These are phyloP conservation scores for Verticillium nubilum DNA, from an alignment of 2,329 filamentous ascomycete species.

Conservation along the genomic window DNA sequence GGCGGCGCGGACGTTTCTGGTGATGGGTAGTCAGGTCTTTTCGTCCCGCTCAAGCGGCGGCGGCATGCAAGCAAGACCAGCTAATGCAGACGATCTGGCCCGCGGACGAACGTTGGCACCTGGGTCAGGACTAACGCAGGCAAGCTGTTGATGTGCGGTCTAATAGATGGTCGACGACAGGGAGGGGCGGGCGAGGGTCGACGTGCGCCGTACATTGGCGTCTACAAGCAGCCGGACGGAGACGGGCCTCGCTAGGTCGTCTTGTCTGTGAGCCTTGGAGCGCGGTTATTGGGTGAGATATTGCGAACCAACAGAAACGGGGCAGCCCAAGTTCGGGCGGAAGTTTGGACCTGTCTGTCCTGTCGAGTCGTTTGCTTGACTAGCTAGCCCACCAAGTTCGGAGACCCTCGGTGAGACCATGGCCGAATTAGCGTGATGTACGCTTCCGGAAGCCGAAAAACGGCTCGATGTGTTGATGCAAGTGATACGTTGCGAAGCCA, in stretches of 20 bases:
- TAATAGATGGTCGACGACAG: neutral
- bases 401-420: neutral
- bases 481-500: neutral
- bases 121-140: neutral
- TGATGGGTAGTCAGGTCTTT: neutral
- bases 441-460: neutral
- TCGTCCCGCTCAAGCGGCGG: neutral
- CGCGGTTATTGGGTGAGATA: neutral
- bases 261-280: neutral
- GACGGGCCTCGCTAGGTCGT: neutral
- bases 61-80: neutral
- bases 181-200: neutral
- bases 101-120: slow-evolving; percentile 1
- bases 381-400: neutral
- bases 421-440: neutral
- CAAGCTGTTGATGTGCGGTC: neutral
- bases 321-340: neutral
- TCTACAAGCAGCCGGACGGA: neutral
- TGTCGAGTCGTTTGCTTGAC: neutral
- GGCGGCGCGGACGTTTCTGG: neutral
- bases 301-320: neutral
- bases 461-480: neutral
- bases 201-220: neutral
- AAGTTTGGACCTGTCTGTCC: neutral
- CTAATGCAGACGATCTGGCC: slow-evolving; percentile 3